Base-by-base conservation (phyloP, 2,329 filamentous ascomycete species). In the Neopestalotiopsis clavispora region DNA sequence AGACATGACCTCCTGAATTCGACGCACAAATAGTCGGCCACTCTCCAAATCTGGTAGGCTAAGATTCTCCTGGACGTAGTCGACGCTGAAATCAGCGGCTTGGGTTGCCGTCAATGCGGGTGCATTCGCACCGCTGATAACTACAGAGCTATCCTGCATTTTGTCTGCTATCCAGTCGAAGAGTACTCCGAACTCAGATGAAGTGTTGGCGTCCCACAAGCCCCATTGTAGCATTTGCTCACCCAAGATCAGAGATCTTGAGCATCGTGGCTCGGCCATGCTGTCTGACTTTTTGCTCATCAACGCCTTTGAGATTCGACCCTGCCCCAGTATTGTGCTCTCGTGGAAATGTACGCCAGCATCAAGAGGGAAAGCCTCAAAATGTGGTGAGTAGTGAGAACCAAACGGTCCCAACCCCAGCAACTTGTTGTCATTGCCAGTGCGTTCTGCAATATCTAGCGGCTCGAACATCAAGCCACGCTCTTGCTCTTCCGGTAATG, bases 101-200 rank as follows among this genome's bases (percentile, higher is more conserved):
- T 79, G 79, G 17, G 78, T 74, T 3, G 72, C 72, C 73, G 49
- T 70, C 32, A 72, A 66, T 42, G 60, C 30, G 42, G 57, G 65
- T 40, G 75, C 49, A 32, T 45, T 58, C 13, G 17, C 52, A 28
- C 28, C 30, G 34, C 75, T 69, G 57, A 70, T 71, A 57, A 67
- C 68, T n/a, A 70, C 74, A 10, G 71, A 63, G 63, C 72, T 79
- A 76, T n/a, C 81, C 60, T 71, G 69, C 45, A 79, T 68, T 60
- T 85, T 80, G 42, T 90, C 87, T 12, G 80, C 75, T 40, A 91
- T 78, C 76, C 84, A 88, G 75, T 91, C 89, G 69, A 90, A 80
- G n/a, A 90, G 78, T 52, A 91, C 81, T 2, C 89, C 89, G 23
- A 91, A 72, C 72, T 91, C 89, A 3, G 89, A 90, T 1, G 89